Percentiles rank a stretch among this genome's conserved stretches.
These are phyloP conservation scores for Ceratocystis colombiana DNA, from an alignment of 2,329 filamentous ascomycete species.

Conservation along the genomic window DNA sequence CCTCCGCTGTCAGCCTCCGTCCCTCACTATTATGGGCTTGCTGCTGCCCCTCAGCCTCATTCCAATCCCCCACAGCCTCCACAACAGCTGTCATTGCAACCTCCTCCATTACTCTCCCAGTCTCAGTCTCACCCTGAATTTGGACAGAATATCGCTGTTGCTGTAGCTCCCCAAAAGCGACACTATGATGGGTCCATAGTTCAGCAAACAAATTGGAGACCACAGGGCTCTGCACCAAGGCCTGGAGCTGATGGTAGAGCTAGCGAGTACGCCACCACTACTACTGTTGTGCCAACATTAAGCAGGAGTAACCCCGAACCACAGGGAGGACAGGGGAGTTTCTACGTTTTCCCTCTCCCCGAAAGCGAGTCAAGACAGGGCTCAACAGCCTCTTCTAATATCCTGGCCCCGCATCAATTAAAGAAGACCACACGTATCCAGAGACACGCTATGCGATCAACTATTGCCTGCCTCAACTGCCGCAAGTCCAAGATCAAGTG, in stretches of 20 bases:
- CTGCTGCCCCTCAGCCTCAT: not conserved
- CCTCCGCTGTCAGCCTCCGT: not conserved
- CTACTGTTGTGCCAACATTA: not conserved
- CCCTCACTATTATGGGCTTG: too few relatives aligned
- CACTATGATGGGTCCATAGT: not conserved
- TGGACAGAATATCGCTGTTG: not conserved
- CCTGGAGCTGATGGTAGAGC: not conserved
- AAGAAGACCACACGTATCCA: slow-evolving; percentile 39
- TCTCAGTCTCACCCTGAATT: not conserved
- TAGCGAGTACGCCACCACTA: not conserved
- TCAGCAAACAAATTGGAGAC: not conserved
- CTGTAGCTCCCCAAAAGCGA: slow-evolving; percentile 17
- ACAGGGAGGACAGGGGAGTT: not conserved
- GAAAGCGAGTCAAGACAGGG: not conserved
- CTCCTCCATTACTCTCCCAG: too few relatives aligned
- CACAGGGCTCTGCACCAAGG: not conserved
- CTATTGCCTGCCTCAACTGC: slow-evolving; percentile 67
- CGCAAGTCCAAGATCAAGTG: slow-evolving; percentile 79
- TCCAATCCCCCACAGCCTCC: not conserved
- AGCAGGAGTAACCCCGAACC: not conserved
- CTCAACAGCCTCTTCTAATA: not conserved
- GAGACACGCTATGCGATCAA: slow-evolving; percentile 56
- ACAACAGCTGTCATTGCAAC: not conserved
- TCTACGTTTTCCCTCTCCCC: not conserved
- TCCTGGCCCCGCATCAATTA: not conserved